Evolutionary conservation across 2,329 filamentous ascomycete species (phyloP).

Genomic region (Pseudogymnoascus sp.): DNA sequence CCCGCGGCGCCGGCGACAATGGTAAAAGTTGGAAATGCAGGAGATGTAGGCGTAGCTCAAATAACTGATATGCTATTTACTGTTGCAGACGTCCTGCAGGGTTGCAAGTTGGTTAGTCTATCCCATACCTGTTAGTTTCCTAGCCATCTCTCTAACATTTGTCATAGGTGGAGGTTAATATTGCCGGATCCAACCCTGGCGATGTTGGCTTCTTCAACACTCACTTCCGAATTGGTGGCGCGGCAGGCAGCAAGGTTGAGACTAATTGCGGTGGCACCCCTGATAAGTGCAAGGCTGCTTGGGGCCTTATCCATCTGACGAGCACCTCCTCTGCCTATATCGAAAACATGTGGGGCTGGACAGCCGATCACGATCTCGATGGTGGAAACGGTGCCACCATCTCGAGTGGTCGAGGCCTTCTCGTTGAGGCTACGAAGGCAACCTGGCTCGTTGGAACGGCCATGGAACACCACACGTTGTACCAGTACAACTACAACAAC

Average conservation of each 20-base stretch:
- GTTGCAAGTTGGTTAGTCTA: slow-evolving; percentile 14
- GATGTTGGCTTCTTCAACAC: slow-evolving; percentile 11
- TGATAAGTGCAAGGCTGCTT: slow-evolving; percentile 30
- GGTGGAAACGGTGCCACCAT: not conserved
- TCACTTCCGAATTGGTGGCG: no score
- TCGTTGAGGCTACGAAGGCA: slow-evolving; percentile 27
- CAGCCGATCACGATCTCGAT: slow-evolving; percentile 5
- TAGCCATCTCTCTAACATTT: not conserved
- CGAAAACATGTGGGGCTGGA: slow-evolving; percentile 37
- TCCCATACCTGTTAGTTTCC: not conserved
- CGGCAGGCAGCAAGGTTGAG: not conserved
- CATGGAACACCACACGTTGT: slow-evolving; percentile 43
- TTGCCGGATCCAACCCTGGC: slow-evolving; percentile 14
- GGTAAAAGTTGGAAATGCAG: no score
- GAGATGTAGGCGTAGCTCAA: slow-evolving; percentile 36
- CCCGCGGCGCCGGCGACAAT: no score
- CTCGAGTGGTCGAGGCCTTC: no score
- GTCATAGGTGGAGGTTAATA: slow-evolving; percentile 17
- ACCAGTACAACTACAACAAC: slow-evolving; percentile 42
- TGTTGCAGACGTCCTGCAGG: slow-evolving; percentile 36
- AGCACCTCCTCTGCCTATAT: slow-evolving; percentile 34
- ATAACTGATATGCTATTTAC: slow-evolving; percentile 46
- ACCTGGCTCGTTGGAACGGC: slow-evolving; percentile 46
- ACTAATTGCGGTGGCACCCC: slow-evolving; percentile 30
- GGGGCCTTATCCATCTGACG: slow-evolving; percentile 34